Percentiles rank a stretch among this genome's conserved stretches.
Conservation (phyloP, 108 stramenopile species). For the Skeletonema costatum region DNA sequence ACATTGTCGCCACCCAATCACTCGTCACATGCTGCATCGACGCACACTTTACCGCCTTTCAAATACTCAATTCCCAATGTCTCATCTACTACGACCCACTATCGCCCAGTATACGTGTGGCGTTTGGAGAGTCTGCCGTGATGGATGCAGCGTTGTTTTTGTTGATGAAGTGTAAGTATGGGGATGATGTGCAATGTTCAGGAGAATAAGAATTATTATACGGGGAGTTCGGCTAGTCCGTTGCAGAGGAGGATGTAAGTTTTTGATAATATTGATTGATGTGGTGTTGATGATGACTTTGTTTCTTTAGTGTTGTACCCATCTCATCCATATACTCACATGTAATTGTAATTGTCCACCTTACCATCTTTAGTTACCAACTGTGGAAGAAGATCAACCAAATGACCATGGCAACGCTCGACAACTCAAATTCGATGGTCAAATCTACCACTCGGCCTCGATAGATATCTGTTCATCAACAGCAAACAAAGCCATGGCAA, state of each 20-base stretch:
- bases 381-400: slow-evolving; percentile 52
- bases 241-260: slow-evolving; percentile 43
- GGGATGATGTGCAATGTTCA: slow-evolving; percentile 53
- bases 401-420: slow-evolving; percentile 1
- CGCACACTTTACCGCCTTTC: slow-evolving; percentile 61
- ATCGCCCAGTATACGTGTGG: slow-evolving; percentile 15
- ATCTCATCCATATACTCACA: background rate
- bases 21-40: slow-evolving; percentile 66
- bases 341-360: background rate
- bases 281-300: background rate
- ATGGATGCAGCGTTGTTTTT: slow-evolving; percentile 35
- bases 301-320: too few relatives aligned
- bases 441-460: slow-evolving; percentile 31
- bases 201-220: slow-evolving; percentile 60
- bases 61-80: slow-evolving; percentile 28
- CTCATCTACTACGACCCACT: slow-evolving; percentile 55
- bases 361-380: slow-evolving; percentile 5
- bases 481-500: background rate
- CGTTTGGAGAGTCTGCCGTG: slow-evolving; percentile 30
- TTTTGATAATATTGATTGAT: background rate
- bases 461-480: slow-evolving; percentile 52
- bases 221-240: slow-evolving; percentile 6
- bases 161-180: slow-evolving; percentile 61
- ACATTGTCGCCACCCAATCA: slow-evolving; percentile 33
- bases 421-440: slow-evolving; percentile 15